Evolutionary conservation across 2,329 filamentous ascomycete genomes (phyloP).

Genomic region (Mollisiaceae sp.): DNA sequence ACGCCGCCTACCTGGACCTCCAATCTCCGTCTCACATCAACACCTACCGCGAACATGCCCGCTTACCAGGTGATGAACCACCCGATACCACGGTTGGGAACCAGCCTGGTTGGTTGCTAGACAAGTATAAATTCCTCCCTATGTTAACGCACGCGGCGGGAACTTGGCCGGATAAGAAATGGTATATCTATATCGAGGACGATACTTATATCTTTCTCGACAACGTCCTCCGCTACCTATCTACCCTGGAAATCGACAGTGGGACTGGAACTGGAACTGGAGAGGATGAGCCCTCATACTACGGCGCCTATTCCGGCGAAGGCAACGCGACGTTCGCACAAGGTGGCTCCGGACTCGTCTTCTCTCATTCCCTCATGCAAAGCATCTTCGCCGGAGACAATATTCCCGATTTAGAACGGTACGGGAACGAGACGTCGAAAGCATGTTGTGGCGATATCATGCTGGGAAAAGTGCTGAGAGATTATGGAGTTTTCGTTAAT

Average conservation of each 20-base stretch:
- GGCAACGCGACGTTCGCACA: slow-evolving; percentile 20
- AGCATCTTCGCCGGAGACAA: slow-evolving; percentile 15
- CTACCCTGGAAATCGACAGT: no score
- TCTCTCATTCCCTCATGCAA: slow-evolving; percentile 22
- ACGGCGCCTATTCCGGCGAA: slow-evolving; percentile 15
- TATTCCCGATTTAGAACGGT: slow-evolving; percentile 12
- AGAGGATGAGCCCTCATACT: slow-evolving; percentile 19
- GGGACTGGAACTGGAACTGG: not conserved
- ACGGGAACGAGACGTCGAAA: slow-evolving; percentile 16
- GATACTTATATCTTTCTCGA: slow-evolving; percentile 22
- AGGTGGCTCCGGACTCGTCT: slow-evolving; percentile 23
- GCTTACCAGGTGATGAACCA: no score
- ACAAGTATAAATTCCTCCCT: slow-evolving; percentile 27
- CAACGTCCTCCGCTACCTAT: slow-evolving; percentile 8
- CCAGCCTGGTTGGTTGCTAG: slow-evolving; percentile 18
- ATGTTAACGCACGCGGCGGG: slow-evolving; percentile 21
- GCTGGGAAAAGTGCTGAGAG: slow-evolving; percentile 21
- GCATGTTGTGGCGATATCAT: slow-evolving; percentile 26
- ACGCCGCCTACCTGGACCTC: slow-evolving; percentile 5
- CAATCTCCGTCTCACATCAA: no score
- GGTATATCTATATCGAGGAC: slow-evolving; percentile 28
- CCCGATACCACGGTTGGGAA: no score
- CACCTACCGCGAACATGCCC: no score
- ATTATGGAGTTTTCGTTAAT: slow-evolving; percentile 21
- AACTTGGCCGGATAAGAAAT: slow-evolving; percentile 18